These are phyloP conservation scores for Colletotrichum chlorophyti DNA, from an alignment of 2,329 filamentous ascomycete genomes.

Conservation along the genomic window DNA sequence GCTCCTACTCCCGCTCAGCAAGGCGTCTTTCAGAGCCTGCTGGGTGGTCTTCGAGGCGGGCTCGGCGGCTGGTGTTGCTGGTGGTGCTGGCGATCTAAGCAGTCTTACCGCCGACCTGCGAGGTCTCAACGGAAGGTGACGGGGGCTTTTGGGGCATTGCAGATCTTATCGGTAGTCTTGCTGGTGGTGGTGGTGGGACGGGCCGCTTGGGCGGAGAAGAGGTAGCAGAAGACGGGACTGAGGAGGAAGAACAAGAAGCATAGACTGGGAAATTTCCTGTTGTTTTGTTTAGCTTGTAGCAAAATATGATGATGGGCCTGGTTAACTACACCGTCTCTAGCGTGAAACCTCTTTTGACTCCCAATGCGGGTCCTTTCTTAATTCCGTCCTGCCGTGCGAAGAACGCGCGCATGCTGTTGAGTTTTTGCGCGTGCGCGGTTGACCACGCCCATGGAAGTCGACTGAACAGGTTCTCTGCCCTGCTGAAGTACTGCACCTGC, in stretches of 20 bases:
- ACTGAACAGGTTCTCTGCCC: no score
- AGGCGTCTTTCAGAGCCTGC: constrained; percentile 5
- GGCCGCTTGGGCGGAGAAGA: neutral
- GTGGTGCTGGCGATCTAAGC: neutral
- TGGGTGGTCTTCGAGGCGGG: constrained; percentile 6
- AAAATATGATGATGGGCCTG: constrained; percentile 6
- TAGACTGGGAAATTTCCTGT: constrained; percentile 13
- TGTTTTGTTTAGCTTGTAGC: constrained; percentile 20
- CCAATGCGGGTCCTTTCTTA: no score
- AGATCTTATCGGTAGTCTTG: neutral
- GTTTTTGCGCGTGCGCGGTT: no score
- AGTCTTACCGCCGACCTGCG: neutral
- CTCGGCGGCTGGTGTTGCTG: neutral
- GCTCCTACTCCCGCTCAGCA: constrained; percentile 1
- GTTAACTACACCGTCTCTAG: neutral
- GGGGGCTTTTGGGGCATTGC: neutral
- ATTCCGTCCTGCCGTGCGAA: no score
- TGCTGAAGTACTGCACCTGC: no score
- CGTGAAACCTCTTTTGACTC: neutral
- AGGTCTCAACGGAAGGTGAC: neutral
- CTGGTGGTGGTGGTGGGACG: neutral
- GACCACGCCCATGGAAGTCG: no score
- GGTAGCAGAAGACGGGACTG: constrained; percentile 7
- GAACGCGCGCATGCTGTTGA: no score
- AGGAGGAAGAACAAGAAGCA: constrained; percentile 9